Base-by-base conservation (phyloP, 2,329 filamentous ascomycete genomes). In the Diaporthe capsici region DNA sequence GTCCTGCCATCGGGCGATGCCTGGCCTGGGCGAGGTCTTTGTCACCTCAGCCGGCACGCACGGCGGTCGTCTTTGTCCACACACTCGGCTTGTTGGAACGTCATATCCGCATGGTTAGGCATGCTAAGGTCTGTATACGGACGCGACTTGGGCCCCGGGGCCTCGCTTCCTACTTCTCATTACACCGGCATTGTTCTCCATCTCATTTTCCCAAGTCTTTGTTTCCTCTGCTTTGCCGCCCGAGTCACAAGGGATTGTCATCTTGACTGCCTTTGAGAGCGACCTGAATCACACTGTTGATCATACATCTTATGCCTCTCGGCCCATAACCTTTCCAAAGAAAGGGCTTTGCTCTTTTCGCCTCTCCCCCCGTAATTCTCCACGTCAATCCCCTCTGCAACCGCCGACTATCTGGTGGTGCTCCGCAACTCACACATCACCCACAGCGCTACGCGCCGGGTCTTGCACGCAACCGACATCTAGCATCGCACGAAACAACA, bases 371-470 rank as follows among this genome's bases (percentile, higher is more conserved):
- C 47, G 34, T 55, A 55, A 70, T 70, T 70, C 65, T 70, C 65
- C 65, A 70, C 65, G 65, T 70, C 37, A 13, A 70, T 65, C 65
- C 47, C 47, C 44, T 63, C 47, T 55, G 61, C 61, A 65, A 63
- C 34, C 34, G 57, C 73, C 49, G 57, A 53, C 67, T 42, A 58
- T 60, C 63, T 47, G 60, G 70, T 58, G 31, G 70, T 58, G 31
- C 61, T 67, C 55, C 63, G 63, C 39, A 75, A 42, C 42, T 51
- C 67, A 65, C 75, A 65, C 57, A 77, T 37, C 37, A 71, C 22
- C 44, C n/a, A 51, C 70, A 34, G 70, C 68, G 71, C 70, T 73
- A 73, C 49, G 63, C 65, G 73, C 73, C 76, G 65, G 70, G 49
- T 37, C 63, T 73, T 31, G 44, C 60, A 44, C 51, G 63, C 73